A percentile compares a stretch with the other conserved stretches of the same genome.
phyloP scores from a whole-genome alignment of 163 green algal species.

The Scenedesmus sp. region DNA sequence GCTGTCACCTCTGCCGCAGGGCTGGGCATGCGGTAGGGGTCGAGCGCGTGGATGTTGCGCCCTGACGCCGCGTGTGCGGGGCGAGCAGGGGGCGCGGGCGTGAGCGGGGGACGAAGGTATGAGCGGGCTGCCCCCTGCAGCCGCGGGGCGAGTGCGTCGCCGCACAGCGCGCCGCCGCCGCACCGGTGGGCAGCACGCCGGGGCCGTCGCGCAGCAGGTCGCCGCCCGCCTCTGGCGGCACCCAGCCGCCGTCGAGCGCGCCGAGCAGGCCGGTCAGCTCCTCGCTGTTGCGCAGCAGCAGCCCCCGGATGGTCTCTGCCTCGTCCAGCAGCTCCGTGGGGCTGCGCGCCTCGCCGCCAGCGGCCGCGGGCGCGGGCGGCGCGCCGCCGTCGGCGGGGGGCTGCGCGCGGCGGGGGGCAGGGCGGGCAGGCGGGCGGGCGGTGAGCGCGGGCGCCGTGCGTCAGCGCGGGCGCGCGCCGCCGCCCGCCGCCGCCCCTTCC shows the following conservation, averaged over 20 bases:
- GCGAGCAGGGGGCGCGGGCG: too few species aligned
- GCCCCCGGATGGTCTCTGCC: conserved; percentile 80
- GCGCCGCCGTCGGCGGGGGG: not conserved
- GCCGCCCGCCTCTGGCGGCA: conserved; percentile 88
- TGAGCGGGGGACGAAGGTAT: not conserved
- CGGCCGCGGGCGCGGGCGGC: not conserved
- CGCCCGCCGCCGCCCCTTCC: too few species aligned
- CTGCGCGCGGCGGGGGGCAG: not conserved
- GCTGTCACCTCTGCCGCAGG: conserved; percentile 81
- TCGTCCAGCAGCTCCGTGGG: conserved; percentile 69
- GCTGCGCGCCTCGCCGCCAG: not conserved
- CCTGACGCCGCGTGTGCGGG: too few species aligned
- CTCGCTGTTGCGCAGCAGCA: conserved; percentile 88
- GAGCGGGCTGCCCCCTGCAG: too few species aligned
- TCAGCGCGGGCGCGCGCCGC: too few species aligned
- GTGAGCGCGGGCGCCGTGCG: too few species aligned
- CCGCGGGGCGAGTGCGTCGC: too few species aligned
- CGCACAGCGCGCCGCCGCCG: not conserved
- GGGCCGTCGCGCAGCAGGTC: conserved; percentile 95
- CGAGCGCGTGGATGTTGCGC: conserved; percentile 97
- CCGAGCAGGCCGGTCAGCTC: conserved; percentile 63
- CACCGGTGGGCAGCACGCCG: conserved; percentile 81
- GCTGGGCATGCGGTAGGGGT: conserved; percentile 96
- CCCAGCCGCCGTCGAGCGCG: conserved; percentile 89
- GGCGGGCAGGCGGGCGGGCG: too few species aligned